These are phyloP conservation scores for Hypoxylon sp. DNA, from an alignment of 2,329 filamentous ascomycete species.

Conservation along the genomic window DNA sequence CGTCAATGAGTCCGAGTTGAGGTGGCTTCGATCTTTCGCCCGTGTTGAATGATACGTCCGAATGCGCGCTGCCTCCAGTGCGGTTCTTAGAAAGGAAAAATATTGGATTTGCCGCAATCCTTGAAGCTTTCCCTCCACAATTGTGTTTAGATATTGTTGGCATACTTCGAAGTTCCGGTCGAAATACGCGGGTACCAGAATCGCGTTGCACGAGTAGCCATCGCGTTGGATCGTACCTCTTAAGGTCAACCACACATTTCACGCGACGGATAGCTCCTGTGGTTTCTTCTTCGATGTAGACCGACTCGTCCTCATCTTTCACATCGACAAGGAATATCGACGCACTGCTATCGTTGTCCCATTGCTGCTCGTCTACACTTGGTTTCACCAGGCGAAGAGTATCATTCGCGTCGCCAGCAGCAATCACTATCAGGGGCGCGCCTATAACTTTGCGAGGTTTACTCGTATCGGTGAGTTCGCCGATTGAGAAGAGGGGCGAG, in stretches of 20 bases:
- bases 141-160: constrained; percentile 39
- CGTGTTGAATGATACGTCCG: constrained; percentile 74
- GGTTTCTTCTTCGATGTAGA: constrained; percentile 66
- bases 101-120: constrained; percentile 67
- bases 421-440: constrained; percentile 59
- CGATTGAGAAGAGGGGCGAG: constrained; percentile 65
- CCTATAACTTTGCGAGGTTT: constrained; percentile 43
- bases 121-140: constrained; percentile 55
- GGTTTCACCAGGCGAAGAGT: constrained; percentile 67
- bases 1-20: constrained; percentile 75
- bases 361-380: constrained; percentile 64
- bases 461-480: constrained; percentile 62
- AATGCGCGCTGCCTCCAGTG: constrained; percentile 67
- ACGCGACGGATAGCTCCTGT: constrained; percentile 62
- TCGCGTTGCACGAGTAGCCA: constrained; percentile 68
- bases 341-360: constrained; percentile 60
- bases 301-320: constrained; percentile 56
- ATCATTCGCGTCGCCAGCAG: constrained; percentile 68
- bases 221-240: constrained; percentile 54
- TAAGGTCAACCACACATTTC: constrained; percentile 59
- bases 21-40: constrained; percentile 60
- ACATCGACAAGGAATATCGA: constrained; percentile 61
- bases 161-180: constrained; percentile 61
- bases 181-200: constrained; percentile 63
- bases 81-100: constrained; percentile 62